Percentiles rank a stretch among this genome's conserved stretches.
phyloP scores from a whole-genome alignment of 345 rosid species.

The Gynandropsis gynandra region DNA sequence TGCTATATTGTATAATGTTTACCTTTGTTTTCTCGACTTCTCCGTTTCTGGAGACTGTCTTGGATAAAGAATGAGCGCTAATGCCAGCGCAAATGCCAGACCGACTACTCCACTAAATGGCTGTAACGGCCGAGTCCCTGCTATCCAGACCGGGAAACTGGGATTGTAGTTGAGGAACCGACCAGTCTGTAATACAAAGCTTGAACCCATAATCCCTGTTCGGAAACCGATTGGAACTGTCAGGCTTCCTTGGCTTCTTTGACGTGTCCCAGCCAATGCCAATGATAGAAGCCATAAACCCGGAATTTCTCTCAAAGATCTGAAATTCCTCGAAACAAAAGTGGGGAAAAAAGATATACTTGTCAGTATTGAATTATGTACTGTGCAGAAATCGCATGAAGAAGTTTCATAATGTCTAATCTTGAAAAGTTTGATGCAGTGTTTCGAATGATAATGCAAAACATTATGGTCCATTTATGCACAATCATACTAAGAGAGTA shows the following conservation, averaged over 20 bases:
- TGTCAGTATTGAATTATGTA: too few relatives aligned
- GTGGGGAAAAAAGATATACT: not conserved
- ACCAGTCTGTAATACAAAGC: conserved; percentile 56
- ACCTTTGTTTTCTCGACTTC: too few relatives aligned
- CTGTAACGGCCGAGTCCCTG: conserved; percentile 57
- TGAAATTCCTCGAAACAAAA: conserved; percentile 27
- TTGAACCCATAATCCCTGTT: conserved; percentile 57
- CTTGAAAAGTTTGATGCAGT: too few relatives aligned
- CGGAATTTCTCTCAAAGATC: conserved; percentile 64
- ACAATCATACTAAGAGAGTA: too few relatives aligned
- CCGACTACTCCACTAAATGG: conserved; percentile 84
- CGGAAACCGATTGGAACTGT: conserved; percentile 61
- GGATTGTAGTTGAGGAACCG: conserved; percentile 45
- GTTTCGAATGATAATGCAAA: too few relatives aligned
- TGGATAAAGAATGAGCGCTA: conserved; percentile 60
- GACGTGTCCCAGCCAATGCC: conserved; percentile 56
- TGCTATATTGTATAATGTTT: too few relatives aligned
- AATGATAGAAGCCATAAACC: conserved; percentile 75
- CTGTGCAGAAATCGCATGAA: too few relatives aligned
- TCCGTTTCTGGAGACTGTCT: conserved; percentile 29
- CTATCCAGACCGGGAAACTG: conserved; percentile 50
- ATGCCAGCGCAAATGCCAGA: conserved; percentile 37
- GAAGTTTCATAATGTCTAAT: too few relatives aligned
- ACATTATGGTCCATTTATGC: too few relatives aligned
- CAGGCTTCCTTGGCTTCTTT: conserved; percentile 55